Base-by-base conservation (phyloP, 2,329 filamentous ascomycete species). In the Pestalotiopsis sp. region DNA sequence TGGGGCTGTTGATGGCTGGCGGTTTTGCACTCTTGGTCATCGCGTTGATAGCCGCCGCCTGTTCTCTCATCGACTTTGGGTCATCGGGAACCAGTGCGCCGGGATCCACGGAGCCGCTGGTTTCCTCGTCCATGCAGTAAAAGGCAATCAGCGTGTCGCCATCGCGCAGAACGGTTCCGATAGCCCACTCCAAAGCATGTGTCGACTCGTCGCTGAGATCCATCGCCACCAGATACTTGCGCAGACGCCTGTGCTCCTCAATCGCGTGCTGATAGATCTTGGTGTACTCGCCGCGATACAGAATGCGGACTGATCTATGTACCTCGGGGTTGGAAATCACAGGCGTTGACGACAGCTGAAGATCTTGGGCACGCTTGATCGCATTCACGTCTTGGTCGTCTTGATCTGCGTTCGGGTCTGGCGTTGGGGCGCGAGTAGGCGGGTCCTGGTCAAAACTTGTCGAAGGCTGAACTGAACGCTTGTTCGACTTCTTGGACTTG, bases 111-210 rank as follows among this genome's bases (percentile, higher is more conserved):
- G 80, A 80, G n/a, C 90, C 87, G 17, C 87, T 89, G 9, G 86
- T 87, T 74, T 98, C 95, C 78, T 98, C 95, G 73, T 98, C 94
- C 27, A 97, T 91, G 68, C 95, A 97, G 81, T 97, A 97, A 60
- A 98, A 93, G 2, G 94, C 94, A 70, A 98, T 90, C 45, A 99
- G 86, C 0, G 95, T 98, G 78, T 99, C 96, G 7, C 96, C 96
- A 74, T 98, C 95, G 63, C 96, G 89, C 38, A 99, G 85, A 5
- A 98, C 94, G 0, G 95, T 98, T 7, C 96, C 96, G 68, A 99
- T 95, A 0, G 95, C 96, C 96, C 96, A 99, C 79, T 99, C 96
- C 40, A 99, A 85, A 1, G 96, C 96, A 79, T 98, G 97, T 6
- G 93, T 93, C 4, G 95, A 95, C 82, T 99, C 96, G 49, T 96